A percentile compares a stretch with the other conserved stretches of the same genome.
Conservation (phyloP, 208 protist genomes). For the Crithidia brevicula region DNA sequence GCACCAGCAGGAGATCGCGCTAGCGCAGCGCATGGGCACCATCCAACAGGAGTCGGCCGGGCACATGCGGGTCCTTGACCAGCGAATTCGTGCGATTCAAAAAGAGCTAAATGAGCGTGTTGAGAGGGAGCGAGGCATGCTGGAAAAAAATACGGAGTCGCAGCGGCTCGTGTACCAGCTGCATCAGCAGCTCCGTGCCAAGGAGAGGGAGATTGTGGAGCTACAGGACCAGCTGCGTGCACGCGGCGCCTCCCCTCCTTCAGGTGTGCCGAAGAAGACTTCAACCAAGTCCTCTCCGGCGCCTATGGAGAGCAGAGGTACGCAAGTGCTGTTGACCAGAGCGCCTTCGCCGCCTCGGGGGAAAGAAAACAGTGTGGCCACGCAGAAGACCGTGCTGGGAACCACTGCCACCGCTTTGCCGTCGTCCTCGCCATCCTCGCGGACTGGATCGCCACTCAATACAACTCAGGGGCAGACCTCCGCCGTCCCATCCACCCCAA, state of each 20-base stretch:
- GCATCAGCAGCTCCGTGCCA: constrained; percentile 69
- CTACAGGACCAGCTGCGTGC: constrained; percentile 47
- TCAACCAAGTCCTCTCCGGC: not conserved
- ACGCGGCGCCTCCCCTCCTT: not conserved
- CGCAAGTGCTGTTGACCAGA: constrained; percentile 46
- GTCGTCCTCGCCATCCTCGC: not conserved
- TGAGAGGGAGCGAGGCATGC: constrained; percentile 61
- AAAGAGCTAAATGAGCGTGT: constrained; percentile 73
- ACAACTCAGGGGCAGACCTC: not conserved
- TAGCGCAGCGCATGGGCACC: constrained; percentile 80
- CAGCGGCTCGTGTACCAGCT: constrained; percentile 76
- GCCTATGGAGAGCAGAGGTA: constrained; percentile 33
- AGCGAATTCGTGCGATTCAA: constrained; percentile 72
- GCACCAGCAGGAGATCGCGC: constrained; percentile 78
- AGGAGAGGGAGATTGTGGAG: constrained; percentile 71
- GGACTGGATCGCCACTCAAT: not conserved
- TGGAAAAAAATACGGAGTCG: constrained; percentile 70
- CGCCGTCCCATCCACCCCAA: not conserved
- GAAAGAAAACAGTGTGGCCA: constrained; percentile 4
- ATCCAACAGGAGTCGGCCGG: constrained; percentile 79
- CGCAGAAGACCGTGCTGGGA: not conserved
- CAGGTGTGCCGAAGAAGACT: not conserved
- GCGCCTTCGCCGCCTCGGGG: constrained; percentile 5
- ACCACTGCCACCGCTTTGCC: not conserved
- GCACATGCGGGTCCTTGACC: constrained; percentile 62